phyloP scores from a whole-genome alignment of 805 yeast species.

The Saccharomycopsis sp. region DNA sequence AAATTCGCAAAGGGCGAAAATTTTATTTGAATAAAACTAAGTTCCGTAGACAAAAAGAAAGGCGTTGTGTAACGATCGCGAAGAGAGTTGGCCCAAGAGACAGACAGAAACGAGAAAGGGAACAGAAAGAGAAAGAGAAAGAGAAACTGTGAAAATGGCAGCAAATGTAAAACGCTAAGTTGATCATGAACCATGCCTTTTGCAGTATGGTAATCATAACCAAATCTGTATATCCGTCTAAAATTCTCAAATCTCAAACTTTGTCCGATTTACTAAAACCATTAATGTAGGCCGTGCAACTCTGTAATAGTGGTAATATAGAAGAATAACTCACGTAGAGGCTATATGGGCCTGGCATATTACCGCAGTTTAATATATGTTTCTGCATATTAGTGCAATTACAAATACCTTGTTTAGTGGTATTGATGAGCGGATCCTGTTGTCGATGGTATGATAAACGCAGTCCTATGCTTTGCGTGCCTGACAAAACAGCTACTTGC shows the following conservation, averaged over 20 bases:
- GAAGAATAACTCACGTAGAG: too few species aligned
- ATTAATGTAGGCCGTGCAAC: background rate
- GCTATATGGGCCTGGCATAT: too few species aligned
- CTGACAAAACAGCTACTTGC: background rate
- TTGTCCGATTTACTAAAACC: background rate
- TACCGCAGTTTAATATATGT: background rate
- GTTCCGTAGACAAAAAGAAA: background rate
- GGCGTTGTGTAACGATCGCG: too few species aligned
- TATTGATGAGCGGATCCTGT: background rate
- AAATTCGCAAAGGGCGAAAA: background rate
- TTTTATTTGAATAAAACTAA: background rate
- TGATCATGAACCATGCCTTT: background rate
- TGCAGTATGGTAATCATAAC: background rate
- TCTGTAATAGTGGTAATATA: too few species aligned
- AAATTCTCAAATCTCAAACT: background rate
- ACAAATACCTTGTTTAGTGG: background rate
- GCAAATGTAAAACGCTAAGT: background rate
- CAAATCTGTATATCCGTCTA: background rate
- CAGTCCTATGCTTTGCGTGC: background rate
- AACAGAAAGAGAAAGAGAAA: background rate
- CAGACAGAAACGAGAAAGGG: too few species aligned
- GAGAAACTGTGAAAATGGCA: background rate
- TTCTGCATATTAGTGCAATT: background rate
- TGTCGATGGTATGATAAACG: background rate
- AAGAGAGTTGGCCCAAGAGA: too few species aligned